Evolutionary conservation across 1,139 yeast genomes (phyloP), one percentile per base, ranked within the genome.

Genomic region (Debaryomycetaceae sp.): DNA sequence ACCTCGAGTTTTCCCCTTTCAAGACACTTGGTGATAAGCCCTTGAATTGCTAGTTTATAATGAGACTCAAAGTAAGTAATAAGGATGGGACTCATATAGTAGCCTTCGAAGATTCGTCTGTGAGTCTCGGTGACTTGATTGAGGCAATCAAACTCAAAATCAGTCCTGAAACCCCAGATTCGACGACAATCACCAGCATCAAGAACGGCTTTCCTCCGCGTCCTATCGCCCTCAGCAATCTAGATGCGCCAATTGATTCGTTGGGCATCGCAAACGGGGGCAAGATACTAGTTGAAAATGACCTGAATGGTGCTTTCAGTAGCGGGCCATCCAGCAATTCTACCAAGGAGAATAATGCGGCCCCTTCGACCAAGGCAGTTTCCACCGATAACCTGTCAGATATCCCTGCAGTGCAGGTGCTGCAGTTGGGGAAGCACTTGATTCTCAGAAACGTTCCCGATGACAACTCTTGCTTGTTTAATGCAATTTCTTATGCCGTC

Each of bases 391-490:
- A 24, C 20, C 27, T 38, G 11, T 44, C 43, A 20, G 65, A 63
- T 9, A 66, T 68, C 2, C 72, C 76, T 1, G 48, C 64, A 6
- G 63, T 60, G 1, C 55, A 49, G 42, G 54, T 68, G 11, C 52
- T 49, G 1, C 55, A 55, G 8, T 36, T 55, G 24, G 51, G 56
- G 24, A 52, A 58, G 41, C 65, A 64, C 47, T 55, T 81, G 23
- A 68, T 75, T 9, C 69, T 85, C 13, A 73, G 89, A 35, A 78
- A 80, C 44, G 81, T 85, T 48, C 86, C 87, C 1, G 91, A 87
- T 56, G 95, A 87, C 60, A 87, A 87, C 58, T 85, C 95, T 7
- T 87, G 96, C 58, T 66, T 87, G 53, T 87, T 87, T 65, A 81
- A 86, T 51, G 78, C 95, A 0, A 70, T 87, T 1, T 73, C 82